These are phyloP conservation scores for Moricandia arvensis DNA, from an alignment of 345 rosid species.

Conservation along the genomic window DNA sequence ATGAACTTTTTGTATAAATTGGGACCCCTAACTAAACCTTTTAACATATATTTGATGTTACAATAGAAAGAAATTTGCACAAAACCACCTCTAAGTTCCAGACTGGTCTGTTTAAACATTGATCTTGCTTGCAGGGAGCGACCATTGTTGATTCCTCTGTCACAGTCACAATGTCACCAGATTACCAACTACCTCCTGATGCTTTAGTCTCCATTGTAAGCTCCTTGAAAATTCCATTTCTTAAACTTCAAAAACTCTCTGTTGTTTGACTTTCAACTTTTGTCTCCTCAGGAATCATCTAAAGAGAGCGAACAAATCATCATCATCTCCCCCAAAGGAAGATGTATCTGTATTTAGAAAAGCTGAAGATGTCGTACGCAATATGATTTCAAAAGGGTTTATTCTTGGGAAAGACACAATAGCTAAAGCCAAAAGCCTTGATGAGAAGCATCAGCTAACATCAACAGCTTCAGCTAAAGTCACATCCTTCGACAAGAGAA, in stretches of 20 bases:
- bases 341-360: conserved; percentile 60
- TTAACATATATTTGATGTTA: background rate
- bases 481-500: conserved; percentile 66
- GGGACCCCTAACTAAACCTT: background rate
- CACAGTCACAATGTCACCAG: conserved; percentile 55
- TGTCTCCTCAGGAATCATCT: conserved; percentile 37
- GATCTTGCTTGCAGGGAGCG: conserved; percentile 55
- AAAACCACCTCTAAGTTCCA: background rate
- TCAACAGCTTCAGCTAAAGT: conserved; percentile 83
- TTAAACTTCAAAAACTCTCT: background rate
- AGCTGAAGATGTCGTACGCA: conserved; percentile 75
- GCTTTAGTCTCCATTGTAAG: conserved; percentile 55
- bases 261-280: background rate
- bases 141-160: conserved; percentile 76
- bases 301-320: conserved; percentile 28
- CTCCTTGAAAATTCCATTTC: background rate
- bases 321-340: conserved; percentile 41
- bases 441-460: conserved; percentile 79
- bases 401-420: conserved; percentile 80
- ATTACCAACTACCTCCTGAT: conserved; percentile 69
- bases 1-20: background rate
- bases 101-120: background rate
- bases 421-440: conserved; percentile 70
- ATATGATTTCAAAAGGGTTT: conserved; percentile 84
- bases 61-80: background rate